Percentiles rank a stretch among this genome's conserved stretches.
These are phyloP conservation scores for Fusarium palustre DNA, from an alignment of 2,329 filamentous ascomycete genomes.

Conservation along the genomic window DNA sequence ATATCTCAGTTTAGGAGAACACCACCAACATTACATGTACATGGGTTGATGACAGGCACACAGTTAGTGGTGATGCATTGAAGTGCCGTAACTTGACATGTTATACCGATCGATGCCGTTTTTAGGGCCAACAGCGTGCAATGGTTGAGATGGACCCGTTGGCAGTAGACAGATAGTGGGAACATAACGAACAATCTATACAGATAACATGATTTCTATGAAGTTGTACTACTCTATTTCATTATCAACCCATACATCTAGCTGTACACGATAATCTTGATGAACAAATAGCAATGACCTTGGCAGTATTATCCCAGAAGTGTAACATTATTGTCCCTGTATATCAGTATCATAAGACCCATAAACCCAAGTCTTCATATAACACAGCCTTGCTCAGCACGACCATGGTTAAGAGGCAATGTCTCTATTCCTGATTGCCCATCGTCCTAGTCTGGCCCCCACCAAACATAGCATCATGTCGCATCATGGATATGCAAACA, in stretches of 20 bases:
- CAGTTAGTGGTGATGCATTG: not conserved
- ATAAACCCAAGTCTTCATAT: not conserved
- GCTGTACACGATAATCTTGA: no score
- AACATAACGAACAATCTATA: not conserved
- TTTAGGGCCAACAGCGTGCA: not conserved
- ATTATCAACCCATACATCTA: not conserved
- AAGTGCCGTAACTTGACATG: not conserved
- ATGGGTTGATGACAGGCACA: not conserved
- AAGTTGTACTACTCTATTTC: not conserved
- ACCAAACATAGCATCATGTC: not conserved
- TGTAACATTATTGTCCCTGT: no score
- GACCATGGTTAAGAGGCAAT: not conserved
- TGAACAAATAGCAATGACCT: no score
- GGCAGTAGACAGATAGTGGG: not conserved
- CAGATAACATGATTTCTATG: not conserved
- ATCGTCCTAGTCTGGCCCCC: not conserved
- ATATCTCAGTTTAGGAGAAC: conserved; percentile 9
- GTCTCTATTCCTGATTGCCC: not conserved
- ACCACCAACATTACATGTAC: conserved; percentile 23
- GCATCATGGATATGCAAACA: not conserved
- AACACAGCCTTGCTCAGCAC: not conserved
- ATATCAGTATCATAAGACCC: not conserved
- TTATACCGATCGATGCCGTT: not conserved
- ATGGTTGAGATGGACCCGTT: not conserved
- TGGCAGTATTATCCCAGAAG: no score